These are phyloP conservation scores for Cruciata laevipes DNA, from an alignment of 257 asterid genomes.

Conservation along the genomic window DNA sequence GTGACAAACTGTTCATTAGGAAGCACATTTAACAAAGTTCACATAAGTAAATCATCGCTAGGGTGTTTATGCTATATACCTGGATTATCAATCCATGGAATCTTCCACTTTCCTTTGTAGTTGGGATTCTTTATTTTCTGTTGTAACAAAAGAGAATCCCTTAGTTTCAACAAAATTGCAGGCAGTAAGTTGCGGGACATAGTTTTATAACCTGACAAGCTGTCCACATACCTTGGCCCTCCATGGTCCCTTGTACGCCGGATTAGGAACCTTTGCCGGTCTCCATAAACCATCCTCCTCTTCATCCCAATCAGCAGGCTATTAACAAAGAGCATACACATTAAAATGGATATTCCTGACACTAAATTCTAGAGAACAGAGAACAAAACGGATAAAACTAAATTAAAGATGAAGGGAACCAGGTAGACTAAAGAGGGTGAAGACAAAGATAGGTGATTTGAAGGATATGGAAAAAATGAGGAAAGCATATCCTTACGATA, in stretches of 20 bases:
- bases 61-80: slow-evolving; percentile 36
- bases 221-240: slow-evolving; percentile 44
- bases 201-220: background rate
- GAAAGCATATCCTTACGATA: background rate
- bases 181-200: background rate
- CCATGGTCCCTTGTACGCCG: slow-evolving; percentile 81
- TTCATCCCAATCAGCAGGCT: slow-evolving; percentile 96
- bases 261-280: slow-evolving; percentile 70
- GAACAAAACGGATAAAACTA: background rate
- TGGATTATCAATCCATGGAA: slow-evolving; percentile 91
- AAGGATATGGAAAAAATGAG: background rate
- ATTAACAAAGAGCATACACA: slow-evolving; percentile 21
- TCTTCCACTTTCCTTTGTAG: slow-evolving; percentile 93
- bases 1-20: slow-evolving; percentile 1
- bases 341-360: background rate
- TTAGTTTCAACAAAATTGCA: slow-evolving; percentile 5
- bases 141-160: slow-evolving; percentile 7
- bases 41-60: background rate
- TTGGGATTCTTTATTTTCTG: slow-evolving; percentile 90
- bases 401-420: background rate
- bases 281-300: slow-evolving; percentile 92
- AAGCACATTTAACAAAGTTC: background rate
- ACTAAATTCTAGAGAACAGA: background rate
- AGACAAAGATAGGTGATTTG: background rate
- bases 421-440: background rate